Conservation (phyloP, 2,329 filamentous ascomycete genomes). For the Diaporthe velutina region DNA sequence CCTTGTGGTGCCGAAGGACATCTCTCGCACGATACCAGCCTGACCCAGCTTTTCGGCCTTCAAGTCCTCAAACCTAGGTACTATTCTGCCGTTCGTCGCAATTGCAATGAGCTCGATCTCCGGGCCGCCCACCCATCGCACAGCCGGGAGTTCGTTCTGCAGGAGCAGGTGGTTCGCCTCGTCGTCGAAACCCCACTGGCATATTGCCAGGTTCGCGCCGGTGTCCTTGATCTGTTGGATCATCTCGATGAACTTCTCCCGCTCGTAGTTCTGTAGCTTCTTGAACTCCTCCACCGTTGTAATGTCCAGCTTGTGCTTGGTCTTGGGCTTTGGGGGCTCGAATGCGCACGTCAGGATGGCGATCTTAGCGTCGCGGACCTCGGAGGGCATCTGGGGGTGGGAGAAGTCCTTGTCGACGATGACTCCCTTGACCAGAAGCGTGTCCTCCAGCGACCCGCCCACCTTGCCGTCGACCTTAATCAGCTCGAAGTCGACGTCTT, state of each 20-base stretch:
- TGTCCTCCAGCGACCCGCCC: conserved; percentile 92
- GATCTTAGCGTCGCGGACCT: conserved; percentile 95
- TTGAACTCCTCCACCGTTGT: conserved; percentile 98
- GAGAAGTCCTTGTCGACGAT: conserved; percentile 99
- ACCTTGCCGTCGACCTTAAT: conserved; percentile 99
- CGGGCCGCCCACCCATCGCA: conserved; percentile 97
- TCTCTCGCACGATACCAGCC: conserved; percentile 91
- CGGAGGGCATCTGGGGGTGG: conserved; percentile 97
- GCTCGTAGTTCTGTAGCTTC: conserved; percentile 95
- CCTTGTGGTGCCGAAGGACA: conserved; percentile 96
- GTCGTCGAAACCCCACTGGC: conserved; percentile 99
- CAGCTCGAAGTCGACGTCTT: conserved; percentile 97
- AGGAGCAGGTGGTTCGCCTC: conserved; percentile 98
- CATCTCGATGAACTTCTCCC: conserved; percentile 98
- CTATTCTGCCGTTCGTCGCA: conserved; percentile 97
- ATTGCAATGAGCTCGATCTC: conserved; percentile 99
- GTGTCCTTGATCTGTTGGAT: conserved; percentile 98
- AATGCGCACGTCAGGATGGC: conserved; percentile 98
- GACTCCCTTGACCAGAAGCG: conserved; percentile 94
- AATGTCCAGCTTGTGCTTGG: conserved; percentile 99
- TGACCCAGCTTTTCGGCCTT: conserved; percentile 90
- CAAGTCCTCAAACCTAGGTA: conserved; percentile 96
- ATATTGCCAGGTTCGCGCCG: conserved; percentile 96
- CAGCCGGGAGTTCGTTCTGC: conserved; percentile 95
- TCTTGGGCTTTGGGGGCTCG: conserved; percentile 99